phyloP scores from a whole-genome alignment of 169 alveolate genomes.

The Cryptosporidium parvum region DNA sequence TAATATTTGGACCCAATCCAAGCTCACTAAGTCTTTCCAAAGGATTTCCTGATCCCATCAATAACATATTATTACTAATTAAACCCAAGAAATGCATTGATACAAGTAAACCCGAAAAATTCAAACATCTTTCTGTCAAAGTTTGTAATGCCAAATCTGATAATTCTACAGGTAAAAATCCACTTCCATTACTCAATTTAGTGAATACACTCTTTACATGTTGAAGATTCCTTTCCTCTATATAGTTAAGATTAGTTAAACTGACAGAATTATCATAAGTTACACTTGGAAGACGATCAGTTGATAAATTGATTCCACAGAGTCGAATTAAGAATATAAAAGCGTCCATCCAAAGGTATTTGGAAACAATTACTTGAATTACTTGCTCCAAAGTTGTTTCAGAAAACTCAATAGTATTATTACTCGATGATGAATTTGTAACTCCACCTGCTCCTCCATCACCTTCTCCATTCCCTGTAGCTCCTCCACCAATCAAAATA shows the following conservation, averaged over 20 bases:
- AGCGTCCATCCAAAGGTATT: conserved; percentile 63
- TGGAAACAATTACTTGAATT: conserved; percentile 45
- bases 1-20: conserved; percentile 7
- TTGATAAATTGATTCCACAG: conserved; percentile 43
- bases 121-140: conserved; percentile 79
- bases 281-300: conserved; percentile 44
- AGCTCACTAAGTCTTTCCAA: conserved; percentile 28
- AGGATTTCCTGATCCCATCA: conserved; percentile 43
- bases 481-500: not conserved
- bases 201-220: conserved; percentile 76
- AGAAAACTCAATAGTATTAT: conserved; percentile 7
- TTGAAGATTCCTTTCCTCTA: conserved; percentile 65
- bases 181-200: conserved; percentile 77
- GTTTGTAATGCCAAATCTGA: conserved; percentile 80
- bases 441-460: not conserved
- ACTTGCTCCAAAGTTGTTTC: conserved; percentile 54
- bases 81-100: conserved; percentile 74
- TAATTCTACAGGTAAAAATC: conserved; percentile 79
- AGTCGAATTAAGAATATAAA: conserved; percentile 54
- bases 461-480: not conserved
- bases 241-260: conserved; percentile 15
- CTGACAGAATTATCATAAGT: conserved; percentile 36
- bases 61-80: conserved; percentile 44
- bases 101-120: conserved; percentile 79
- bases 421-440: not conserved